Evolutionary conservation across 768 basidiomycete genomes (phyloP).

Genomic region (Boletellus ananas): DNA sequence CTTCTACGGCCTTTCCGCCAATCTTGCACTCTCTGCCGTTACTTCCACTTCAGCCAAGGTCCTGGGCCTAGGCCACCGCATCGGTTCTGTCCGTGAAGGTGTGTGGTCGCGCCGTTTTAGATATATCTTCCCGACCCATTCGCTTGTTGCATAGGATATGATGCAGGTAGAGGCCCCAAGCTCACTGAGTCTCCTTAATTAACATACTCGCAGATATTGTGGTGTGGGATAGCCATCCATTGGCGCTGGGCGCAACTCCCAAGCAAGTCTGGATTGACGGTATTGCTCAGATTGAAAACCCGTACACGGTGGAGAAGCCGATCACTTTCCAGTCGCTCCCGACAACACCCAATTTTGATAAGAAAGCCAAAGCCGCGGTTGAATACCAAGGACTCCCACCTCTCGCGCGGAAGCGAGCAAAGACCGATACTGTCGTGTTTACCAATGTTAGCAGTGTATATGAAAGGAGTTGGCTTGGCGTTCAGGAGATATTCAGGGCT

Average conservation of each 20-base stretch:
- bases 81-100: conserved; percentile 62
- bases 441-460: conserved; percentile 57
- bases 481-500: conserved; percentile 20
- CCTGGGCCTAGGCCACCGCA: conserved; percentile 69
- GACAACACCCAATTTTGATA: conserved; percentile 57
- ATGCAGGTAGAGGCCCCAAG: conserved; percentile 47
- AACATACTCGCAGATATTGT: conserved; percentile 51
- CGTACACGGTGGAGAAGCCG: conserved; percentile 53
- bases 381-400: conserved; percentile 72
- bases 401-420: conserved; percentile 41
- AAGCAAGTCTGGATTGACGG: conserved; percentile 85
- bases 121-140: not conserved
- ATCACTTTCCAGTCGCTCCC: conserved; percentile 47
- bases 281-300: conserved; percentile 57
- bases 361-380: conserved; percentile 55
- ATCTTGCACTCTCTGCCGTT: conserved; percentile 65
- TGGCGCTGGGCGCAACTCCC: conserved; percentile 74
- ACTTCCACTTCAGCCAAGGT: conserved; percentile 69
- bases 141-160: conserved; percentile 46
- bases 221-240: conserved; percentile 74
- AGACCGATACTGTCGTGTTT: conserved; percentile 50
- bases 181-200: not conserved
- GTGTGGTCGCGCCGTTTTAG: not conserved
- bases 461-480: conserved; percentile 28
- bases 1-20: conserved; percentile 63